phyloP scores from a whole-genome alignment of 1,284 basidiomycete genomes.

The Xanthoconium separans region DNA sequence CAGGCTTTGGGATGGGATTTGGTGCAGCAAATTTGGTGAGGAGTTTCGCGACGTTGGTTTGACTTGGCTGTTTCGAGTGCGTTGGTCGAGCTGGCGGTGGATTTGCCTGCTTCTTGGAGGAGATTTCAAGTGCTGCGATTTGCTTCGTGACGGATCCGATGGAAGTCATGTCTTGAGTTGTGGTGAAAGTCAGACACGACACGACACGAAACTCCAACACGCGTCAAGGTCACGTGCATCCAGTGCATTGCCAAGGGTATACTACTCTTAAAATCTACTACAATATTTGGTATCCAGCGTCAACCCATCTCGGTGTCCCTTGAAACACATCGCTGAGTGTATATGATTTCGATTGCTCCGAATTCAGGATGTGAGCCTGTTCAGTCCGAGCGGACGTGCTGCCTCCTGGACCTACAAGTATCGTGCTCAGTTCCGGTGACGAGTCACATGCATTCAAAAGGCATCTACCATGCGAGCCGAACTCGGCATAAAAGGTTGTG shows the following conservation, averaged over 20 bases:
- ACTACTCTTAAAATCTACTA: too few relatives aligned
- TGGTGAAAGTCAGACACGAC: not conserved
- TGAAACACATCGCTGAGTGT: conserved; percentile 51
- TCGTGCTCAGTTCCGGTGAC: conserved; percentile 8
- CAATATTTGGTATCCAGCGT: conserved; percentile 40
- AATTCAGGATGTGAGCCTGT: conserved; percentile 48
- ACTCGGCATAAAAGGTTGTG: conserved; percentile 64
- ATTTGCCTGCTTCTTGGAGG: conserved; percentile 40
- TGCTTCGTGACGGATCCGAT: conserved; percentile 47
- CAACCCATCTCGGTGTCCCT: conserved; percentile 54
- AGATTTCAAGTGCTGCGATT: conserved; percentile 50
- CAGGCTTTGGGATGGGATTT: conserved; percentile 39
- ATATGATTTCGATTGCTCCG: conserved; percentile 40
- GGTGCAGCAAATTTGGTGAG: conserved; percentile 67
- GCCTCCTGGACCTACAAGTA: conserved; percentile 51
- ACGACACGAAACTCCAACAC: conserved; percentile 13
- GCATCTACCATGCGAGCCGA: conserved; percentile 45
- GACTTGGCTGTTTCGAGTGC: conserved; percentile 53
- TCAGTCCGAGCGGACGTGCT: conserved; percentile 44
- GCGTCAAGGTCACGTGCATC: conserved; percentile 29
- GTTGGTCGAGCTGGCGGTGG: conserved; percentile 33
- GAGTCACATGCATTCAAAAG: not conserved
- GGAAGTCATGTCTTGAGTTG: conserved; percentile 37
- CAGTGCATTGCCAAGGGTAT: not conserved
- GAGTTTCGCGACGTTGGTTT: conserved; percentile 60